Evolutionary conservation across 805 yeast genomes (phyloP).

Genomic region (Candida peoriensis): DNA sequence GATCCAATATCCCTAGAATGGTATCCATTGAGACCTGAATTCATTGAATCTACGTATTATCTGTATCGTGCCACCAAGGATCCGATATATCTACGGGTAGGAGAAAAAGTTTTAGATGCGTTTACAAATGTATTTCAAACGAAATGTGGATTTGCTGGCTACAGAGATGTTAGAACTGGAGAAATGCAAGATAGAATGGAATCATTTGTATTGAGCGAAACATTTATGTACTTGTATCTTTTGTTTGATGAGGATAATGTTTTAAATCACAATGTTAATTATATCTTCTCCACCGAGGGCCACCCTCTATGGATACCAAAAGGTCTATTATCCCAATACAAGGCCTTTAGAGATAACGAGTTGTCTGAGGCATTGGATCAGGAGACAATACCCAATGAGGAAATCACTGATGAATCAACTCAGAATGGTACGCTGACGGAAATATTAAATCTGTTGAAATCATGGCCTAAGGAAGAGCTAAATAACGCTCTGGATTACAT

Average conservation of each 20-base stretch:
- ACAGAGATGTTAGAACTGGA: conserved; percentile 62
- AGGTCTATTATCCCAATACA: conserved; percentile 25
- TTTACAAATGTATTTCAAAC: conserved; percentile 48
- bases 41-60: conserved; percentile 82
- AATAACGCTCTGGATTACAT: neutral
- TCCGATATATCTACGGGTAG: conserved; percentile 75
- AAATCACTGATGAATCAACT: neutral
- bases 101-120: conserved; percentile 56
- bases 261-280: conserved; percentile 38
- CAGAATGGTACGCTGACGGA: conserved; percentile 1
- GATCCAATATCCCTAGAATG: conserved; percentile 62
- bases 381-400: neutral
- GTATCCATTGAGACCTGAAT: conserved; percentile 93
- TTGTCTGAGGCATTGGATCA: neutral
- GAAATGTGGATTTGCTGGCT: conserved; percentile 78
- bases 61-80: conserved; percentile 80
- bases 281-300: conserved; percentile 76
- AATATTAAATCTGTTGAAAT: conserved; percentile 3
- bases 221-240: conserved; percentile 75
- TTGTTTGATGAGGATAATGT: conserved; percentile 66
- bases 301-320: conserved; percentile 78
- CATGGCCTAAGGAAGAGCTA: conserved; percentile 7
- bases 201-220: conserved; percentile 83
- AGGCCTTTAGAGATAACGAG: neutral
- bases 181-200: conserved; percentile 79